Conservation (phyloP, 2,329 filamentous ascomycete species). For the Aureobasidium sp. region DNA sequence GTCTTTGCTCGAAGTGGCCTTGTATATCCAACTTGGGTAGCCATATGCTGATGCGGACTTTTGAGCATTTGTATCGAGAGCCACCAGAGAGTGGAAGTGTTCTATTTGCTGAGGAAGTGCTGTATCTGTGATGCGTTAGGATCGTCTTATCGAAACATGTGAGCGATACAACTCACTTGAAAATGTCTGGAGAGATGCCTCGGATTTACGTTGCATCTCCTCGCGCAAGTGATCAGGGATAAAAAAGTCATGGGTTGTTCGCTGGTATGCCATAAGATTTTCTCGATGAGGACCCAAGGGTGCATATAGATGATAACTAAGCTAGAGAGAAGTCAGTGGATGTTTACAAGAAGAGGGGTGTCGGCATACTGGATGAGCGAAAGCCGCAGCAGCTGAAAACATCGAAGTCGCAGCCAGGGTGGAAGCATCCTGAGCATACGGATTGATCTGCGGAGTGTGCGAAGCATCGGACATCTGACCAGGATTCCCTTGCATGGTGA, state of each 20-base stretch:
- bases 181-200: slow-evolving; percentile 76
- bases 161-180: slow-evolving; percentile 50
- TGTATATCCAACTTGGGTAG: slow-evolving; percentile 90
- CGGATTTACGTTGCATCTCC: slow-evolving; percentile 80
- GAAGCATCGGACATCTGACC: slow-evolving; percentile 14
- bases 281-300: slow-evolving; percentile 76
- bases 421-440: slow-evolving; percentile 67
- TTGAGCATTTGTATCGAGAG: slow-evolving; percentile 72
- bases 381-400: slow-evolving; percentile 51
- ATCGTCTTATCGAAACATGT: slow-evolving; percentile 10
- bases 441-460: slow-evolving; percentile 42
- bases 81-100: slow-evolving; percentile 86
- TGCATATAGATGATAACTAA: slow-evolving; percentile 89
- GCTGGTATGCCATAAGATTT: slow-evolving; percentile 75
- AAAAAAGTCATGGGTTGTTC: slow-evolving; percentile 84
- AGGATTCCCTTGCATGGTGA: slow-evolving; percentile 26
- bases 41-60: slow-evolving; percentile 75
- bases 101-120: slow-evolving; percentile 69
- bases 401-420: slow-evolving; percentile 55
- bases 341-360: background rate
- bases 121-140: slow-evolving; percentile 40
- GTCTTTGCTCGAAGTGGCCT: slow-evolving; percentile 81
- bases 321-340: slow-evolving; percentile 18
- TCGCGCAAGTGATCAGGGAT: slow-evolving; percentile 78
- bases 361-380: slow-evolving; percentile 40